Percentiles rank a stretch among this genome's conserved stretches.
phyloP scores from a whole-genome alignment of 768 basidiomycete genomes.

The Hericium alpestre region DNA sequence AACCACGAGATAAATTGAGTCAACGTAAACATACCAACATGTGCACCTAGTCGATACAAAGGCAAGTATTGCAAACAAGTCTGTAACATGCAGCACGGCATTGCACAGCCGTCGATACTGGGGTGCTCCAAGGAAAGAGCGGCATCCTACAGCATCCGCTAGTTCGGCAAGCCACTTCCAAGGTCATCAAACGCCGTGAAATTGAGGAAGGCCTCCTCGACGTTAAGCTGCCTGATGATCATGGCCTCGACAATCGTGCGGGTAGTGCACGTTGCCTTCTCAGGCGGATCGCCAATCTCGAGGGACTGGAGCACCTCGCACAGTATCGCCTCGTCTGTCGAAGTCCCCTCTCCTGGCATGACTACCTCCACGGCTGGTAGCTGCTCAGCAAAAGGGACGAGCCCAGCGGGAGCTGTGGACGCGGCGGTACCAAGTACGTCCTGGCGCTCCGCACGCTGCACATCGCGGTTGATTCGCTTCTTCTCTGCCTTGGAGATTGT shows the following conservation, averaged over 20 bases:
- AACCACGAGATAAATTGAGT: no score
- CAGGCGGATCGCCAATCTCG: conserved; percentile 14
- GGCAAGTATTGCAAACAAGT: no score
- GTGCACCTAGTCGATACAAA: no score
- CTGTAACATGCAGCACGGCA: no score
- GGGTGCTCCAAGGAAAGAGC: no score
- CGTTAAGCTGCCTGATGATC: conserved; percentile 65
- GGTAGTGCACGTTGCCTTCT: conserved; percentile 25
- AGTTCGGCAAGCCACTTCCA: no score
- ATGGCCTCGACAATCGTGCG: conserved; percentile 75
- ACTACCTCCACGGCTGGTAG: not conserved
- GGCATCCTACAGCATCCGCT: no score
- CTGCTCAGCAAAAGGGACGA: not conserved
- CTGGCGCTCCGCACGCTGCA: conserved; percentile 14
- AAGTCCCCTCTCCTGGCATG: not conserved
- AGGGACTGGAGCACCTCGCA: conserved; percentile 15
- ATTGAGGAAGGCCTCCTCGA: conserved; percentile 69
- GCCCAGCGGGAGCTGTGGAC: not conserved
- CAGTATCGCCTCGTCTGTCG: conserved; percentile 15
- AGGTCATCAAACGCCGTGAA: conserved; percentile 24
- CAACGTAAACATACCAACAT: no score
- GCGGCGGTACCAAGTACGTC: conserved; percentile 17
- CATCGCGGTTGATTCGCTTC: conserved; percentile 1
- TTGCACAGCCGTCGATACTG: no score
- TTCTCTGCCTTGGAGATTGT: conserved; percentile 1